These are phyloP conservation scores for Spirogloea muscicola DNA, from an alignment of 139 green algal species.

Conservation along the genomic window DNA sequence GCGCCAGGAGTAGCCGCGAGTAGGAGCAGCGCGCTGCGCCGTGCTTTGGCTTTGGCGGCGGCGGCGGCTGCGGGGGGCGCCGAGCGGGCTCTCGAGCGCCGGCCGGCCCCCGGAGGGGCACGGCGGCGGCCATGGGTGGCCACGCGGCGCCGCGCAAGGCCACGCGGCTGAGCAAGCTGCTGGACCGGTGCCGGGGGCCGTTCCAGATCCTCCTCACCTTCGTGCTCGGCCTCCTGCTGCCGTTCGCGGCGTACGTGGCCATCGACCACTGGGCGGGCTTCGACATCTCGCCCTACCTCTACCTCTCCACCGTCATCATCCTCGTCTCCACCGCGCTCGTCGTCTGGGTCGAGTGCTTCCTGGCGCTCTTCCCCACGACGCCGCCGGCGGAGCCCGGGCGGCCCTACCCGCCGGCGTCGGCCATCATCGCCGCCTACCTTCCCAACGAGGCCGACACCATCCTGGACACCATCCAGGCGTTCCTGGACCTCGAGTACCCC, in stretches of 20 bases:
- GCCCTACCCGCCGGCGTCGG: conserved; percentile 28
- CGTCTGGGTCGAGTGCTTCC: conserved; percentile 37
- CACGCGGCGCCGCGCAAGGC: too few species aligned
- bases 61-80: too few species aligned
- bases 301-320: conserved; percentile 17
- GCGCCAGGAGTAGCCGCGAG: too few species aligned
- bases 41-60: too few species aligned
- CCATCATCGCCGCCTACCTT: conserved; percentile 45
- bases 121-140: too few species aligned
- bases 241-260: conserved; percentile 22
- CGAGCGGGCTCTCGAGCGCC: too few species aligned
- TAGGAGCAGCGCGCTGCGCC: too few species aligned
- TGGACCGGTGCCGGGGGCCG: too few species aligned
- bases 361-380: conserved; percentile 22
- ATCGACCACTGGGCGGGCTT: background rate
- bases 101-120: too few species aligned
- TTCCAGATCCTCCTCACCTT: conserved; percentile 34
- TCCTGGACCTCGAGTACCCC: conserved; percentile 33
- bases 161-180: too few species aligned
- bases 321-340: conserved; percentile 20
- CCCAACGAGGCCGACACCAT: conserved; percentile 45
- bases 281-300: conserved; percentile 32
- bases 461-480: conserved; percentile 39
- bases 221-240: conserved; percentile 22
- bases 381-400: background rate